These are phyloP conservation scores for Hibiscus tridactylites DNA, from an alignment of 345 rosid genomes.

Conservation along the genomic window DNA sequence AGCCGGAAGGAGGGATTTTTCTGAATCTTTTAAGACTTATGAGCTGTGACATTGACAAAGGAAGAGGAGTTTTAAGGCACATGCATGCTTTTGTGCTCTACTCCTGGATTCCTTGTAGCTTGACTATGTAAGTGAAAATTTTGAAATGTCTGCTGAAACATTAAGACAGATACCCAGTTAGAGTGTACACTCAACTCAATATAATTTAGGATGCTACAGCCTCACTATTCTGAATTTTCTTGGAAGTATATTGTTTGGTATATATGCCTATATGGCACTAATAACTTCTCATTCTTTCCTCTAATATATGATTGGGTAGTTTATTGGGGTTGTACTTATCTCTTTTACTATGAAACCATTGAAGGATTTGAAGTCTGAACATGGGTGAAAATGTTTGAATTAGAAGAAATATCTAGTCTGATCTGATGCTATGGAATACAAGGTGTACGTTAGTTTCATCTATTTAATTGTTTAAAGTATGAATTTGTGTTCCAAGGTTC, in stretches of 20 bases:
- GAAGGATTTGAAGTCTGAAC: background rate
- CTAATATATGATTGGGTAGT: background rate
- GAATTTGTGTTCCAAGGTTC: background rate
- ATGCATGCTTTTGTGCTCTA: background rate
- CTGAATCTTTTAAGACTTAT: too few relatives aligned
- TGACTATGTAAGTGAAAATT: background rate
- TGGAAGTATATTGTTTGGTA: background rate
- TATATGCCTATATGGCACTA: background rate
- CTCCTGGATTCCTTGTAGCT: background rate
- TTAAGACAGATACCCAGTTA: background rate
- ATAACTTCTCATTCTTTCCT: background rate
- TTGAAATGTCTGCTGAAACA: background rate
- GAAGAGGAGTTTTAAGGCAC: background rate
- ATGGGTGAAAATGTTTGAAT: background rate
- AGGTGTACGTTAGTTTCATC: background rate
- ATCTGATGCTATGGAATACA: background rate
- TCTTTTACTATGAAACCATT: background rate
- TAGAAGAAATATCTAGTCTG: background rate
- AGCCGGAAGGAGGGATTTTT: background rate
- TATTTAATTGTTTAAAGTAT: background rate
- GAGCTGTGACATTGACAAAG: background rate
- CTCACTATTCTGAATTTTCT: background rate
- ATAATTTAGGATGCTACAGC: background rate
- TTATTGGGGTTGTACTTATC: background rate
- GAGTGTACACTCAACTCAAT: background rate